Base-by-base conservation (phyloP, 1,284 basidiomycete genomes). In the Thelephora terrestris region DNA sequence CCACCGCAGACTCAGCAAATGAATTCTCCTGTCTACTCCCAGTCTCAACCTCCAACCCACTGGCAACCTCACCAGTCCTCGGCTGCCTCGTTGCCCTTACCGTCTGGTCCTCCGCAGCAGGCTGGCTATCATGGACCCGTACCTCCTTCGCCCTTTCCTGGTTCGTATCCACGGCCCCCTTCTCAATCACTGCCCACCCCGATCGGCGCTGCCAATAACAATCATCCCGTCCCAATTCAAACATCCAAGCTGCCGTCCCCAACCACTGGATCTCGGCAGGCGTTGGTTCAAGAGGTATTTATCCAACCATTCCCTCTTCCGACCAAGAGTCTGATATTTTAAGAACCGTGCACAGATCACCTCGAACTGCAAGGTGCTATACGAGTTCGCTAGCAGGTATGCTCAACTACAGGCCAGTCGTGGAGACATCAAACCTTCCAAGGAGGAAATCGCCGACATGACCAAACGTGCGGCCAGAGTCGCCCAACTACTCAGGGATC, bases 401-500 rank as follows among this genome's bases (percentile, higher is more conserved):
- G 76, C 74, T 7, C 66, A 73, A 54, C 54, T 75, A 12, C 75
- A 76, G 50, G 60, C 67, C 6, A 66, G 61, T 39, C 56, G 68
- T 14, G 71, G 75, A 3, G 68, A 74, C 36, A 59, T 65, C 6
- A 76, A 76, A 50, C 83, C 83, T 2, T 51, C 67, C 5, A 59
- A 71, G 5, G 64, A 67, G 2, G 84, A 86, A 58, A 59, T 86
- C 7, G 65, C 70, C 45, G 78, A 85, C 52, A 87, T 87, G 85
- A 70, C 76, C 7, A 70, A 73, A 12, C 71, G 73, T 37, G 84
- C 84, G 21, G 66, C 69, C 44, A 66, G 75, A 44, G 81, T 87
- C 20, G 76, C 85, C 18, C 73, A 74, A 43, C 70, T 87, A 25
- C 62, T 87, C 35, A 80, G 85, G 55, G 76, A 79, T 39, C 68